These are phyloP conservation scores for Exophiala alcalophila DNA, from an alignment of 2,329 filamentous ascomycete species.

Conservation along the genomic window DNA sequence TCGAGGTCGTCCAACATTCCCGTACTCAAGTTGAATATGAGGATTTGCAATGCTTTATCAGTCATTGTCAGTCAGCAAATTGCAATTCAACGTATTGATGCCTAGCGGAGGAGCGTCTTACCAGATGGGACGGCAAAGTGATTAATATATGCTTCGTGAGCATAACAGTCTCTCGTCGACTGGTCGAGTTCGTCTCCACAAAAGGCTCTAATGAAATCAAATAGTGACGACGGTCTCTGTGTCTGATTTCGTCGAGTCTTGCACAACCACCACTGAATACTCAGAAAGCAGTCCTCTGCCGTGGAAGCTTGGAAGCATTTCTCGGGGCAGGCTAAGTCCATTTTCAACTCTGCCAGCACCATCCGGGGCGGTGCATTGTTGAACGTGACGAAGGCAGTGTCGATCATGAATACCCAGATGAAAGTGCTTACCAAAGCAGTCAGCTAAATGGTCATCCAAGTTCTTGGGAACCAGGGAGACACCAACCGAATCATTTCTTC, in stretches of 20 bases:
- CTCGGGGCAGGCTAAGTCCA: conserved; percentile 32
- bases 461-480: neutral
- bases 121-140: conserved; percentile 29
- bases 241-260: conserved; percentile 24
- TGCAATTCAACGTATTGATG: neutral
- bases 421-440: conserved; percentile 27
- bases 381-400: conserved; percentile 33
- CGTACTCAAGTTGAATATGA: conserved; percentile 5
- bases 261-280: conserved; percentile 26
- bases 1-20: neutral
- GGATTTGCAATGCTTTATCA: conserved; percentile 3
- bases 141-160: conserved; percentile 29
- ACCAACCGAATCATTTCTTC: conserved; percentile 33
- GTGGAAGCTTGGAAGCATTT: conserved; percentile 33
- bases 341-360: conserved; percentile 31
- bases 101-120: too few species aligned
- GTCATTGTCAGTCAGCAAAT: neutral
- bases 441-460: too few species aligned
- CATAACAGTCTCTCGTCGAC: conserved; percentile 19
- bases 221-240: conserved; percentile 21
- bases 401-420: conserved; percentile 33
- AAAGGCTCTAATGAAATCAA: conserved; percentile 27
- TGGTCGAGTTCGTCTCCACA: conserved; percentile 24
- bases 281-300: conserved; percentile 26
- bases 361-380: conserved; percentile 34